A percentile compares a stretch with the other conserved stretches of the same genome.
phyloP scores from a whole-genome alignment of 2,329 filamentous ascomycete genomes.

The Fusarium protoensiforme region DNA sequence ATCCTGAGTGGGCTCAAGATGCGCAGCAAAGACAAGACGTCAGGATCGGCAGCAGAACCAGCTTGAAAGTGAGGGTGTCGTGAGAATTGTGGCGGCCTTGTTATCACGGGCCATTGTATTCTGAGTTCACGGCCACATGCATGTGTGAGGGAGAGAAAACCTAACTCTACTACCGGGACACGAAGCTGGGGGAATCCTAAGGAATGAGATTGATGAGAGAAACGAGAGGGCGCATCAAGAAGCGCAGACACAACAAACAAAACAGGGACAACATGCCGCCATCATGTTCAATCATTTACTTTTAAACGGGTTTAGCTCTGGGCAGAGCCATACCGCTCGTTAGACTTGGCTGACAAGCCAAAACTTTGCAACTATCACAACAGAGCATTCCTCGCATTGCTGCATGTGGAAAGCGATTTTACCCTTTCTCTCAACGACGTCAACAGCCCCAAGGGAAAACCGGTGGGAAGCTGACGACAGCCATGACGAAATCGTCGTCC shows the following conservation, averaged over 20 bases:
- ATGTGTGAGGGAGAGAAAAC: neutral
- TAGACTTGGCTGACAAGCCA: conserved; percentile 22
- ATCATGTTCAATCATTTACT: neutral
- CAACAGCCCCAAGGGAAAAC: neutral
- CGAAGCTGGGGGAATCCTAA: conserved; percentile 12
- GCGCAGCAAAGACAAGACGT: conserved; percentile 24
- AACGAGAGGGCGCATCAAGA: neutral
- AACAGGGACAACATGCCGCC: conserved; percentile 12
- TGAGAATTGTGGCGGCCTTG: neutral
- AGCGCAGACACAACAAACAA: neutral
- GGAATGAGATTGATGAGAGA: conserved; percentile 5
- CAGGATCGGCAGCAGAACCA: conserved; percentile 9
- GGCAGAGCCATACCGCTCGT: conserved; percentile 1
- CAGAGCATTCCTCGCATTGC: conserved; percentile 29
- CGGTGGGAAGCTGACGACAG: neutral
- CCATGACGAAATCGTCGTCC: neutral
- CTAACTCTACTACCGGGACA: conserved; percentile 7
- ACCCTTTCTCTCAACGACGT: conserved; percentile 2
- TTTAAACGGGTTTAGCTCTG: neutral
- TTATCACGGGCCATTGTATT: neutral
- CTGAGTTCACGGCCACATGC: neutral
- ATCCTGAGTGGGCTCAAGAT: conserved; percentile 33
- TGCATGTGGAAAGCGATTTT: conserved; percentile 10
- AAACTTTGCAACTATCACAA: conserved; percentile 22
- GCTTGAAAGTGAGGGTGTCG: conserved; percentile 7